phyloP scores from a whole-genome alignment of 495 filamentous ascomycete species.

The Penicillium angulare region DNA sequence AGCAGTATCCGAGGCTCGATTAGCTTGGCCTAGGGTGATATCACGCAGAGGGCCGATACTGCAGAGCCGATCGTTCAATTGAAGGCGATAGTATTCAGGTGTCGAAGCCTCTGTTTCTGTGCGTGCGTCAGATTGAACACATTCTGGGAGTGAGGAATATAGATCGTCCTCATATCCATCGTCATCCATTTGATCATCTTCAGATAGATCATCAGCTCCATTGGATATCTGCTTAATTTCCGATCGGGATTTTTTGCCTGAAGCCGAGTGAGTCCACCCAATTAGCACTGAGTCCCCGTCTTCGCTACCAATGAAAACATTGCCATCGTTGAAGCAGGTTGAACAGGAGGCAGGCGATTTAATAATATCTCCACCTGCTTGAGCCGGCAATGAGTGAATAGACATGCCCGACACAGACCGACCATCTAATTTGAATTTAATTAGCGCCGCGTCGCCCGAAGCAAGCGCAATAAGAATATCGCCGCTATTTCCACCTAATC shows the following conservation, averaged over 20 bases:
- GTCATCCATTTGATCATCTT: slow-evolving; percentile 58
- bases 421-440: slow-evolving; percentile 88
- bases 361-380: slow-evolving; percentile 60
- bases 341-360: slow-evolving; percentile 66
- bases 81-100: slow-evolving; percentile 66
- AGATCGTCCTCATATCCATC: slow-evolving; percentile 76
- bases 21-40: slow-evolving; percentile 59
- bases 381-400: slow-evolving; percentile 58
- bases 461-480: slow-evolving; percentile 83
- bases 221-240: slow-evolving; percentile 50
- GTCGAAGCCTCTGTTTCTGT: slow-evolving; percentile 16
- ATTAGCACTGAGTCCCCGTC: slow-evolving; percentile 79
- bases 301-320: slow-evolving; percentile 82
- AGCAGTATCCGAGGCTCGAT: not conserved
- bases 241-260: slow-evolving; percentile 43
- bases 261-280: slow-evolving; percentile 66
- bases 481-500: slow-evolving; percentile 67
- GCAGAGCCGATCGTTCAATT: slow-evolving; percentile 69
- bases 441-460: slow-evolving; percentile 69
- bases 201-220: slow-evolving; percentile 39
- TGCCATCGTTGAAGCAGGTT: slow-evolving; percentile 62
- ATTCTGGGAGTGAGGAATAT: slow-evolving; percentile 52
- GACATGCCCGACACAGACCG: slow-evolving; percentile 84
- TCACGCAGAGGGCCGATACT: slow-evolving; percentile 78
- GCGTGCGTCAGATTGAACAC: slow-evolving; percentile 15